These are phyloP conservation scores for Diaporthe sp. DNA, from an alignment of 2,329 filamentous ascomycete genomes.

Conservation along the genomic window DNA sequence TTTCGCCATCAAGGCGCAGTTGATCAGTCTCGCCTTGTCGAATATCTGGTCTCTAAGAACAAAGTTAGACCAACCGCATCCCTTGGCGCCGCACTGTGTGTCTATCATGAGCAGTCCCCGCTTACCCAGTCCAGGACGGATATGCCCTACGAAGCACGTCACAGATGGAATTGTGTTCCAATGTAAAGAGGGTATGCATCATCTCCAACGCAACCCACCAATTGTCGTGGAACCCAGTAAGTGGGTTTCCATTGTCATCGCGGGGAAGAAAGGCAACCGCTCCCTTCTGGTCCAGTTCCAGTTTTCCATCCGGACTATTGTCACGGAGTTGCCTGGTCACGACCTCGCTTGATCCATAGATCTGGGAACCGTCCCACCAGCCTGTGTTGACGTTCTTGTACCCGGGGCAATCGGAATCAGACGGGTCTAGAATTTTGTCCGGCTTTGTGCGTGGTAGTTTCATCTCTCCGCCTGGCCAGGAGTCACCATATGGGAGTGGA, in stretches of 20 bases:
- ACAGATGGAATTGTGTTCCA: constrained; percentile 19
- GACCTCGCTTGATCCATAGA: constrained; percentile 10
- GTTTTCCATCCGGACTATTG: background rate
- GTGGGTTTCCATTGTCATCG: background rate
- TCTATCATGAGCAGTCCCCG: background rate
- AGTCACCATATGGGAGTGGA: constrained; percentile 1
- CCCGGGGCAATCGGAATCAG: background rate
- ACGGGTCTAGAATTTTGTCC: constrained; percentile 1
- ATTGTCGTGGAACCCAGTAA: constrained; percentile 1
- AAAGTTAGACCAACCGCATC: background rate
- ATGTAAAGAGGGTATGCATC: constrained; percentile 13
- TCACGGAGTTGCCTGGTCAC: constrained; percentile 12
- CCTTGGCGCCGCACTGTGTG: fast-evolving
- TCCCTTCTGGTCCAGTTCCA: background rate
- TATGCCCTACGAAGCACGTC: background rate
- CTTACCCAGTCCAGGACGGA: constrained; percentile 20
- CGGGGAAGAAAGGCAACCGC: constrained; percentile 12
- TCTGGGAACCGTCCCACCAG: constrained; percentile 22
- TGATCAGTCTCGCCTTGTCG: background rate
- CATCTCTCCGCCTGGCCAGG: constrained; percentile 5
- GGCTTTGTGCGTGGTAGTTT: constrained; percentile 12
- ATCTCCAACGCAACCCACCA: constrained; percentile 26
- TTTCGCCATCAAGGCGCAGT: constrained; percentile 58
- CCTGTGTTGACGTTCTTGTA: constrained; percentile 14
- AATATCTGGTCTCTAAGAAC: background rate